Evolutionary conservation across 768 basidiomycete genomes (phyloP), one percentile per base, ranked within the genome.

Genomic region (Inosperma sp.): DNA sequence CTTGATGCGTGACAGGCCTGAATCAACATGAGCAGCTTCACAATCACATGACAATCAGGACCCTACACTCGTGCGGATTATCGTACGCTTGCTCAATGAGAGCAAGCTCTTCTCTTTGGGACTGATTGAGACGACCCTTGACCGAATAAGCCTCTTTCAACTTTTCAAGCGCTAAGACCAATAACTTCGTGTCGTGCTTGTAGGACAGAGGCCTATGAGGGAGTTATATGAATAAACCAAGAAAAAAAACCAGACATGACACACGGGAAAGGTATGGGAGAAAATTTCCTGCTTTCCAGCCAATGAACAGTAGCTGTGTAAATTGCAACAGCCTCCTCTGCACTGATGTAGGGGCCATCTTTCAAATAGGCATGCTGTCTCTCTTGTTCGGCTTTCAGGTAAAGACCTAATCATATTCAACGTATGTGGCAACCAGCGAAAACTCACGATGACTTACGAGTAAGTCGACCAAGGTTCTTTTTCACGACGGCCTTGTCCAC

Each of bases 31-130:
- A 33, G 47, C 34, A 62, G 26, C 5, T 36, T 22, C 13, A 23
- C 48, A 31, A 10, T 16, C 21, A 5, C 25, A 26, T 30, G 31
- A 19, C 40, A 29, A 8, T 46, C 10, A 50, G 17, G 1, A 14
- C 45, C 79, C 60, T 59, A 84, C 93, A 97, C 76, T 99, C 96
- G 68, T 98, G 96, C 23, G 96, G 96, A 64, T 98, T 98, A 67
- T 99, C 96, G 66, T 98, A 98, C 3, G 95, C 95, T 69, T 99
- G 96, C 64, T 99, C 96, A 54, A 99, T 96, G 45, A 99, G 77
- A 10, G 96, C 96, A 47, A 99, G 75, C 68, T 99, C 96, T 65
- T 99, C 96, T 62, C 96, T 84, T 67, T 99, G 96, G 19, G 92
- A 94, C 67, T 97, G 95, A 66, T 99, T 99, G 41, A 99, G 75